These are phyloP conservation scores for Yamadazyma takamatsuzukensis DNA, from an alignment of 805 yeast genomes.

Conservation along the genomic window DNA sequence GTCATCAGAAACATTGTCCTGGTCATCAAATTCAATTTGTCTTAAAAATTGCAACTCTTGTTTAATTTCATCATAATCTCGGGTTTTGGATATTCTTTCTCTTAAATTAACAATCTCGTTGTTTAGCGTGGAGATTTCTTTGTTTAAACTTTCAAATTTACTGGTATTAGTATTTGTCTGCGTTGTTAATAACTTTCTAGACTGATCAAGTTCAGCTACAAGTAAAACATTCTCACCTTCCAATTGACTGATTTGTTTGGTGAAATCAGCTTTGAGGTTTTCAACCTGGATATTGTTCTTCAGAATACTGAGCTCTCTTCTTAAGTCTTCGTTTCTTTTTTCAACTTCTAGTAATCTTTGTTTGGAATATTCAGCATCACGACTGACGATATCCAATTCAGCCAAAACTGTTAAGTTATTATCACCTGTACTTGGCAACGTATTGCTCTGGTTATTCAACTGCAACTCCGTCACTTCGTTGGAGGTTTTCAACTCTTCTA, in stretches of 20 bases:
- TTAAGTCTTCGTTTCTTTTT: constrained; percentile 69
- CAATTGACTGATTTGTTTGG: constrained; percentile 48
- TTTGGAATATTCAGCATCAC: constrained; percentile 73
- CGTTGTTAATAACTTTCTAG: constrained; percentile 28
- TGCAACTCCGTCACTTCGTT: constrained; percentile 64
- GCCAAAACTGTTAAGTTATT: constrained; percentile 31
- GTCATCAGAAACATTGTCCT: constrained; percentile 30
- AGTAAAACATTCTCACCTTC: constrained; percentile 68
- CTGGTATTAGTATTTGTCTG: constrained; percentile 22
- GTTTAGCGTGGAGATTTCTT: constrained; percentile 47
- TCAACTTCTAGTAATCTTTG: constrained; percentile 68
- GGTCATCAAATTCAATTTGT: constrained; percentile 68
- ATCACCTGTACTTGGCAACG: constrained; percentile 31
- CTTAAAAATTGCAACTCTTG: constrained; percentile 69
- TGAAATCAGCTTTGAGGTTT: constrained; percentile 36
- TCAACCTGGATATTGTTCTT: constrained; percentile 45
- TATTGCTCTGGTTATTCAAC: constrained; percentile 45
- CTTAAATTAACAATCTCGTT: constrained; percentile 51
- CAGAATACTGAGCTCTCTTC: constrained; percentile 57
- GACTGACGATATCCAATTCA: constrained; percentile 62
- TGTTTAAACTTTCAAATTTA: constrained; percentile 34
- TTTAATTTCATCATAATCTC: constrained; percentile 79
- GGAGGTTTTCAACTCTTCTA: constrained; percentile 61
- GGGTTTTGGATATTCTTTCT: constrained; percentile 44
- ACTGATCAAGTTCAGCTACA: constrained; percentile 54